Conservation (phyloP, 2,329 filamentous ascomycete species). For the Talaromyces pinophilus region DNA sequence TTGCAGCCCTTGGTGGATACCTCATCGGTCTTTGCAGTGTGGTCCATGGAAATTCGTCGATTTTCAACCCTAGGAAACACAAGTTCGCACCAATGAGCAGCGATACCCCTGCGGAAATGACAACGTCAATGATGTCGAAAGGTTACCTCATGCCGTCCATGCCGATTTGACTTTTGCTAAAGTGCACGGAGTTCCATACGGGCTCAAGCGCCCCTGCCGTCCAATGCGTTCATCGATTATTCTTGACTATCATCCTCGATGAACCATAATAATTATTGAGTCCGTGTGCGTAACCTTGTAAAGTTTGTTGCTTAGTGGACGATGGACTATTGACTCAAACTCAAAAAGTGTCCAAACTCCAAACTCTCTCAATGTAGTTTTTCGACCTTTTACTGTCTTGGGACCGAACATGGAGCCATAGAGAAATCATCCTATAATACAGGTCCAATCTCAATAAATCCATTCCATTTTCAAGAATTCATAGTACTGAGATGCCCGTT, state of each 20-base stretch:
- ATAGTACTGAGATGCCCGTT: neutral
- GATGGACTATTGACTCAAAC: neutral
- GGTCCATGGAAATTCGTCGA: neutral
- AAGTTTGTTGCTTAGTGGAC: neutral
- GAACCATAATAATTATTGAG: neutral
- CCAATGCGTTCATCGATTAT: neutral
- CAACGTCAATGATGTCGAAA: neutral
- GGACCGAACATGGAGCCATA: neutral
- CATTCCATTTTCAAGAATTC: neutral
- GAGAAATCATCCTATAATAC: neutral
- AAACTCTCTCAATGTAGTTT: neutral
- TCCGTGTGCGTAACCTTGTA: neutral
- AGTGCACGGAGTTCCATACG: neutral
- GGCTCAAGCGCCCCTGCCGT: neutral
- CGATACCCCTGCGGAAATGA: neutral
- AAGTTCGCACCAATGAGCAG: neutral
- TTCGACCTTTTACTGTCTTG: conserved; percentile 3
- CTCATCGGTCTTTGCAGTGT: neutral
- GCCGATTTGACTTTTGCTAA: neutral
- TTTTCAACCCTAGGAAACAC: neutral
- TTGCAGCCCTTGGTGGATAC: neutral
- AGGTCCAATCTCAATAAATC: neutral
- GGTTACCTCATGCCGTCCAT: neutral
- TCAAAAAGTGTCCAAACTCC: neutral
- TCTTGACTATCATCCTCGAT: neutral